Evolutionary conservation across 148 eudicot species (phyloP).

Genomic region (Nyssa sinensis): DNA sequence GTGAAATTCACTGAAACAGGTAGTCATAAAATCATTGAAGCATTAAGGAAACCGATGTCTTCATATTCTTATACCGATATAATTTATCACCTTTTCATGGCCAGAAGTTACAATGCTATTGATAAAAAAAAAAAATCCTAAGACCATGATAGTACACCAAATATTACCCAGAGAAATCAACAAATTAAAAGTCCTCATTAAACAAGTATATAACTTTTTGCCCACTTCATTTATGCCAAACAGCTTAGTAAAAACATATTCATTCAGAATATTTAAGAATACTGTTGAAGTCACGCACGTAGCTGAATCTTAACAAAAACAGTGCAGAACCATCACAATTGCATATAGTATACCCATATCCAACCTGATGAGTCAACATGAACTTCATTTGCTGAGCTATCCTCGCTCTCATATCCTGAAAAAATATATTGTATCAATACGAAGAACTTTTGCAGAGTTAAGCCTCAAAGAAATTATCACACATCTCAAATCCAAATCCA

Average conservation of each 20-base stretch:
- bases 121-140: not conserved
- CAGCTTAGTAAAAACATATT: too few relatives aligned
- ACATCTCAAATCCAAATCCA: not conserved
- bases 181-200: not conserved
- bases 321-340: not conserved
- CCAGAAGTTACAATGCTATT: not conserved
- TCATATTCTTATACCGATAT: too few relatives aligned
- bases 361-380: slow-evolving; percentile 65
- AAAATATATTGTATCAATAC: not conserved
- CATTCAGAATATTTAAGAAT: too few relatives aligned
- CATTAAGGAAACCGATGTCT: too few relatives aligned
- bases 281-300: not conserved
- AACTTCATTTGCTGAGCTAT: slow-evolving; percentile 67
- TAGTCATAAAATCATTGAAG: too few relatives aligned
- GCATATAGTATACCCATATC: too few relatives aligned
- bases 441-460: not conserved
- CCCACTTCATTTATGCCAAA: too few relatives aligned
- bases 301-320: not conserved
- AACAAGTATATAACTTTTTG: not conserved
- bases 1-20: too few relatives aligned
- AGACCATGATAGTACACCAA: not conserved
- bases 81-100: too few relatives aligned
- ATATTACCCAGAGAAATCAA: not conserved
- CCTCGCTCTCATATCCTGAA: slow-evolving; percentile 83
- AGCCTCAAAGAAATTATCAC: too few relatives aligned